Percentiles rank a stretch among this genome's conserved stretches.
These are phyloP conservation scores for Brassica balearica DNA, from an alignment of 441 rosid species.

Conservation along the genomic window DNA sequence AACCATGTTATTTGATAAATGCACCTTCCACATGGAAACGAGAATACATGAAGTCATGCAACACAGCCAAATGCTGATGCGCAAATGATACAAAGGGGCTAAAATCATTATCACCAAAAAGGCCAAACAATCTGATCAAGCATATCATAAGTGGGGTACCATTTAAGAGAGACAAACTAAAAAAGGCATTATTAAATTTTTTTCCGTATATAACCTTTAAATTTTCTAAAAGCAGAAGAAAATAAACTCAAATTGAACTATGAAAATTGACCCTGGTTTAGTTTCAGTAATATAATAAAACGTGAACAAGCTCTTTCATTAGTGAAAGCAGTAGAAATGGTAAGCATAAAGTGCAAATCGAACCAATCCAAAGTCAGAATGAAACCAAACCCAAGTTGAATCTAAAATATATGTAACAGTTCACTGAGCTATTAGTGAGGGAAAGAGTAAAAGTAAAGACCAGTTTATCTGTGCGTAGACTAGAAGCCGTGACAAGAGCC, in stretches of 20 bases:
- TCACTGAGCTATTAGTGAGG: not conserved
- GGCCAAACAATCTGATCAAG: not conserved
- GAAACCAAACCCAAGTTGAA: not conserved
- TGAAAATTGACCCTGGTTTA: too few relatives aligned
- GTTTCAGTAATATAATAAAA: not conserved
- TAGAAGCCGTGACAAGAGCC: not conserved
- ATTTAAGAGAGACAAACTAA: not conserved
- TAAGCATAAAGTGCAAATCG: not conserved
- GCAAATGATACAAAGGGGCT: not conserved
- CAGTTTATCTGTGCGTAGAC: slow-evolving; percentile 3
- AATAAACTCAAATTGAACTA: too few relatives aligned
- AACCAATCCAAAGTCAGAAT: not conserved
- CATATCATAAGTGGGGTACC: too few relatives aligned
- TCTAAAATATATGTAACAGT: not conserved
- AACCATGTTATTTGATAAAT: not conserved
- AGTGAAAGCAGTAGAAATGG: not conserved
- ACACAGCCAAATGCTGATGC: not conserved
- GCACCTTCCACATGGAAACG: not conserved
- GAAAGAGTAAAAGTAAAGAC: not conserved
- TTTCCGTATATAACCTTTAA: not conserved
- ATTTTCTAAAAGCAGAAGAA: not conserved
- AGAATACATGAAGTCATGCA: not conserved
- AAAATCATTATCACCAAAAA: not conserved
- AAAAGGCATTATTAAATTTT: not conserved
- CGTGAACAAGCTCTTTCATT: not conserved